Evolutionary conservation across 129 eudicot species (phyloP), one percentile per base, ranked within the genome.

Genomic region (Lonicera japonica): DNA sequence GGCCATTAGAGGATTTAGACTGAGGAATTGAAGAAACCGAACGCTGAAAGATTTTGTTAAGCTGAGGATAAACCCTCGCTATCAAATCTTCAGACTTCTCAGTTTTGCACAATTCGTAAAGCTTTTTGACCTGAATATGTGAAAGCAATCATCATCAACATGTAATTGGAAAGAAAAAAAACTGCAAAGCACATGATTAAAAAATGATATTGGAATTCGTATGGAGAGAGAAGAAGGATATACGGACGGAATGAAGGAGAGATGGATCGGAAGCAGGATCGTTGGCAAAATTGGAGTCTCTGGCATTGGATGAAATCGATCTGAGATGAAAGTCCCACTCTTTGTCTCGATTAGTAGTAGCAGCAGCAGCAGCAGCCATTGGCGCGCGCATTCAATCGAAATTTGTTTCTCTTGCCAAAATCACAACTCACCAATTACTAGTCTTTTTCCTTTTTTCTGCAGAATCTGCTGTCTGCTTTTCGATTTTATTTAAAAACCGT

Each of bases 11-110:
- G 19, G 90, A 66, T 56, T 73, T 75, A 63, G 90, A 80, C 55
- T 84, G 86, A 9, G 96, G 76, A 73, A 82, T 78, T 5, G 88
- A 81, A 55, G 97, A 77, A 46, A 84, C 79, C 0, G 88, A 77
- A 18, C 96, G 96, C 14, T 92, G 88, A 55, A 87, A 87, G 54
- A 92, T 88, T 75, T 78, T 88, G 62, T 82, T 92, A 18, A 92
- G 80, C 25, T 80, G 87, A 12, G 98, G 96, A 84, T 92, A 82
- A 84, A 87, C 95, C 83, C 98, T 79, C 67, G 95, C 95, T 5
- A 82, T 73, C 68, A 87, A 64, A 77, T 87, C 83, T 38, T 92
- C 91, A 1, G 96, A 87, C 9, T 85, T 70, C 63, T 87, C 91
- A 61, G 65, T 65, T 76, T 82, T 84, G 70, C 95, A 87, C 34